Evolutionary conservation across 768 basidiomycete genomes (phyloP), one percentile per base, ranked within the genome.

Genomic region (Suillus fuscotomentosus): DNA sequence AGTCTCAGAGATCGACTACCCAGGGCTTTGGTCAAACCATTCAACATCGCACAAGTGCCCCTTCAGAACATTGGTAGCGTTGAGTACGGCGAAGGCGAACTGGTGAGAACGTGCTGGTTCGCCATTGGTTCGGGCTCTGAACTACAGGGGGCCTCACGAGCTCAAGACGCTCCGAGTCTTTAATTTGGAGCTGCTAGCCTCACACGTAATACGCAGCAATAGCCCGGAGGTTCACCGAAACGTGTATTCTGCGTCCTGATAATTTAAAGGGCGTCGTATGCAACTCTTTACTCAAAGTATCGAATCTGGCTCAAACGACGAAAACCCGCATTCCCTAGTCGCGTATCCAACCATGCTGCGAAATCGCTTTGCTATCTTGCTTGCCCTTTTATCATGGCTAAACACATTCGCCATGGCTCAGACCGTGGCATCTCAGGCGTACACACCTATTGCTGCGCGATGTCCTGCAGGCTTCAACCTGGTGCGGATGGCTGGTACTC

Each of bases 401-500:
- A 31, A 34, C 20, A 17, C 34, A 22, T 62, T 5, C 15, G 70
- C 56, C 13, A 41, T 63, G 27, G 72, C 72, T 5, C 72, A 77
- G 39, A 66, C 60, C n/a, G 36, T 71, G 17, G 69, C 74, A 20
- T 77, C 74, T 6, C 61, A 56, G 22, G 70, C 67, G 0, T 77
- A 75, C 48, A 72, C 68, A 0, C 74, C 76, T 1, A 31, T 66
- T 3, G 57, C 65, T 14, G 69, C 51, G 2, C 1, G 60, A 4
- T 77, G 76, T 42, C 69, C 74, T 0, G 20, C 62, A 1, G 71
- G 36, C 27, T 75, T 77, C 17, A n/a, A 60, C 1, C 71, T 77
- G 53, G 74, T 77, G 31, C 76, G 74, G 53, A 71, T 68, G 71
- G 67, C 71, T 1, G 74, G 76, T 7, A 48, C 65, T 8, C 48